A percentile compares a stretch with the other conserved stretches of the same genome.
Evolutionary conservation across 1,139 yeast genomes (phyloP).

Genomic region (Pichia kudriavzevii): DNA sequence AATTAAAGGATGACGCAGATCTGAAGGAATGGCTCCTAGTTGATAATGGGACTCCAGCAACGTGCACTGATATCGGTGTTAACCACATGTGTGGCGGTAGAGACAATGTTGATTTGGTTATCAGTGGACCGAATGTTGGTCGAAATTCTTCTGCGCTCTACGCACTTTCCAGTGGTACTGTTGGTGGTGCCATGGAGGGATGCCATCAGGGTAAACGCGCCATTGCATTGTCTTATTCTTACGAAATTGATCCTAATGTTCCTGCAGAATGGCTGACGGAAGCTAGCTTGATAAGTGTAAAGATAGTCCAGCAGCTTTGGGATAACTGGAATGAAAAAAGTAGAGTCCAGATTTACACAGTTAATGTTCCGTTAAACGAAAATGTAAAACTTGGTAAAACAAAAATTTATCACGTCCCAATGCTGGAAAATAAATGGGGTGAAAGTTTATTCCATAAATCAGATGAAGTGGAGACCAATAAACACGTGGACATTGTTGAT

Average conservation of each 20-base stretch:
- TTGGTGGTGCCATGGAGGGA: constrained; percentile 96
- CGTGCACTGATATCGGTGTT: constrained; percentile 86
- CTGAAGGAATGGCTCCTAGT: constrained; percentile 74
- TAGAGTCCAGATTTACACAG: constrained; percentile 62
- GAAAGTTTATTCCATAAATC: constrained; percentile 19
- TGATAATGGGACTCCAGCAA: constrained; percentile 86
- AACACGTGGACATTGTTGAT: constrained; percentile 37
- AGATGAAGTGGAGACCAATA: constrained; percentile 17
- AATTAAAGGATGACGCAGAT: constrained; percentile 23
- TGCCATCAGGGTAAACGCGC: constrained; percentile 70
- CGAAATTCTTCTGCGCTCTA: constrained; percentile 87
- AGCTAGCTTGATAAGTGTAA: constrained; percentile 65
- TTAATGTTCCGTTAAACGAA: constrained; percentile 69
- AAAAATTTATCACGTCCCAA: constrained; percentile 64
- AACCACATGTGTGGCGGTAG: constrained; percentile 49
- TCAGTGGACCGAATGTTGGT: constrained; percentile 95
- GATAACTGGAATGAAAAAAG: constrained; percentile 42
- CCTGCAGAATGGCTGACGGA: constrained; percentile 46
- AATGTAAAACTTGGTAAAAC: constrained; percentile 36
- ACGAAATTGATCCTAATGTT: constrained; percentile 44
- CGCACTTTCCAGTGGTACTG: constrained; percentile 89
- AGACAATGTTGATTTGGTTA: constrained; percentile 68
- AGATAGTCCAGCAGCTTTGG: constrained; percentile 51
- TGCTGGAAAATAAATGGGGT: constrained; percentile 73
- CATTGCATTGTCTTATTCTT: constrained; percentile 80